Evolutionary conservation across 2,329 filamentous ascomycete genomes (phyloP).

Genomic region (Leptographium wingfieldii): DNA sequence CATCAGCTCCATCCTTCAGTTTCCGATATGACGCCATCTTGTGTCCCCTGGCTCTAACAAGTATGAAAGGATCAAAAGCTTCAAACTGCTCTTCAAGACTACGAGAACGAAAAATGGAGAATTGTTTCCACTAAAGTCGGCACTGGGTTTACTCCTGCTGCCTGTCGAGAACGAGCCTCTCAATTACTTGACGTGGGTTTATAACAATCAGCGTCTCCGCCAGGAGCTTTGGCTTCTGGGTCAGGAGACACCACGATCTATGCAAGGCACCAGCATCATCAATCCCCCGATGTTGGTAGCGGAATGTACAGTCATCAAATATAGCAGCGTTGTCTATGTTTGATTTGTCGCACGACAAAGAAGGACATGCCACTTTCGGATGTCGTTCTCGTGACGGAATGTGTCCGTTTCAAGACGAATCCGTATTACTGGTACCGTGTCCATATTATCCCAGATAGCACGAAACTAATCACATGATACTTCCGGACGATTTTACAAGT

Average conservation of each 20-base stretch:
- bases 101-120: constrained; percentile 87
- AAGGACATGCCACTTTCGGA: too few relatives aligned
- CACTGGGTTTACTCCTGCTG: constrained; percentile 73
- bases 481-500: too few relatives aligned
- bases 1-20: background rate
- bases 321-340: background rate
- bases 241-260: constrained; percentile 33
- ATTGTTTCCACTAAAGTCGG: constrained; percentile 86
- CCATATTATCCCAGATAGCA: too few relatives aligned
- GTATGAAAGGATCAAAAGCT: constrained; percentile 60
- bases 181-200: constrained; percentile 43
- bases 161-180: constrained; percentile 69
- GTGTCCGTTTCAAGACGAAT: too few relatives aligned
- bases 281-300: background rate
- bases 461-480: too few relatives aligned
- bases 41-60: background rate
- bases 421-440: too few relatives aligned
- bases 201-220: constrained; percentile 44
- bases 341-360: too few relatives aligned
- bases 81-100: constrained; percentile 64
- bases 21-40: too few relatives aligned
- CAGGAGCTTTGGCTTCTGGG: constrained; percentile 31
- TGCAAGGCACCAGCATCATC: constrained; percentile 12
- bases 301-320: background rate
- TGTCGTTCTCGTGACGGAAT: too few relatives aligned